Evolutionary conservation across 2,329 filamentous ascomycete species (phyloP).

Genomic region (Zarea fungicola): DNA sequence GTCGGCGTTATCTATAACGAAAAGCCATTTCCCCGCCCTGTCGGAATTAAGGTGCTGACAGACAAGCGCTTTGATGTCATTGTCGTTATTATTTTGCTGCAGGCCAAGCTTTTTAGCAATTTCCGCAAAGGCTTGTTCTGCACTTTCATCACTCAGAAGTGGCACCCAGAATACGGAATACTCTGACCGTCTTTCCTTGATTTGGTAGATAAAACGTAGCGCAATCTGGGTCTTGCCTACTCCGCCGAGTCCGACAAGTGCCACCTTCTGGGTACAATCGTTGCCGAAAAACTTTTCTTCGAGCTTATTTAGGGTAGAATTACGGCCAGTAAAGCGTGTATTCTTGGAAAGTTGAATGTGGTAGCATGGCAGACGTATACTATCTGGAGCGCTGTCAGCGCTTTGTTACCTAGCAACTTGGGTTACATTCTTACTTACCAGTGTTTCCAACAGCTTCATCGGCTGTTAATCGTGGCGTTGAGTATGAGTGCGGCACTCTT

Average conservation of each 20-base stretch:
- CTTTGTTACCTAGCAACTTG: background rate
- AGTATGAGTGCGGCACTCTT: background rate
- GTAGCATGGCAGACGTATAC: background rate
- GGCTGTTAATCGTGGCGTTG: background rate
- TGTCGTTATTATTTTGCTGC: conserved; percentile 33
- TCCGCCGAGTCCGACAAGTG: background rate
- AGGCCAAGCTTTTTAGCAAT: conserved; percentile 28
- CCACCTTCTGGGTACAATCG: background rate
- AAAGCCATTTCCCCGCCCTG: conserved; percentile 30
- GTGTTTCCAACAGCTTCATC: background rate
- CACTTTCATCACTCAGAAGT: conserved; percentile 30
- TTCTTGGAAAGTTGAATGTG: background rate
- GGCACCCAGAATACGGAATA: conserved; percentile 41
- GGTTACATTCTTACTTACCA: background rate
- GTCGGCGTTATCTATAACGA: conserved; percentile 40
- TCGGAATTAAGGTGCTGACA: conserved; percentile 29
- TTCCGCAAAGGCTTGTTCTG: conserved; percentile 33
- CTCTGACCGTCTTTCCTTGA: conserved; percentile 26
- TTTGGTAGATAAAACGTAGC: conserved; percentile 27
- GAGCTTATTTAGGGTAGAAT: background rate
- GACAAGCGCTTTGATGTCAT: conserved; percentile 57
- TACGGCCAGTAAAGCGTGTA: background rate
- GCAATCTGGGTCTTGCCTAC: background rate
- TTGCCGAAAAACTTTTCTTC: background rate
- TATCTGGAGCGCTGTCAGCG: background rate